Conservation (phyloP, 495 filamentous ascomycete genomes). For the Tuber calosporum region DNA sequence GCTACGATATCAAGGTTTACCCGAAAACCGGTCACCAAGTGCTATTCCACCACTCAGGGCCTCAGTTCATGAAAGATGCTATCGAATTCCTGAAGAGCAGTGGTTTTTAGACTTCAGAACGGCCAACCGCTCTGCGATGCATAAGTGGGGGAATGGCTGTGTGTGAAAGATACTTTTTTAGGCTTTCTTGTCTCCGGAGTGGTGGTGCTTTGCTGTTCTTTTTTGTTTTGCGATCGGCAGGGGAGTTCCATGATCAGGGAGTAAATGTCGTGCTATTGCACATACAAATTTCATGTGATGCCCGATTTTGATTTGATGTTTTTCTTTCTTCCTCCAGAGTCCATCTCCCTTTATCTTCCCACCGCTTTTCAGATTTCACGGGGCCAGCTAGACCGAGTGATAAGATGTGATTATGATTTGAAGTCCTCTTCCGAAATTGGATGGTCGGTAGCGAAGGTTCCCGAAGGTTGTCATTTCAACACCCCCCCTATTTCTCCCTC, state of each 20-base stretch:
- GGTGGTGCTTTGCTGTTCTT: background rate
- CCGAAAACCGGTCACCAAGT: conserved; percentile 26
- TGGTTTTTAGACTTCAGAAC: conserved; percentile 2
- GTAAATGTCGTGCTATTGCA: background rate
- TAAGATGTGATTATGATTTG: background rate
- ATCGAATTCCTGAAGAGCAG: conserved; percentile 9
- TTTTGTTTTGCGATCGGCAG: background rate
- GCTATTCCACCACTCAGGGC: conserved; percentile 24
- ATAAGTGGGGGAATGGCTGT: background rate
- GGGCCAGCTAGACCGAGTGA: background rate
- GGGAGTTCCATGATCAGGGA: background rate
- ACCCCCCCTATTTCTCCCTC: no score
- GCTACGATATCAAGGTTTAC: conserved; percentile 27
- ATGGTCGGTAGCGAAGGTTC: background rate
- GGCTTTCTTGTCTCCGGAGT: background rate
- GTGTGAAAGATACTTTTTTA: background rate
- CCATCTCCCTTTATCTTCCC: background rate
- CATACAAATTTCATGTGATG: background rate
- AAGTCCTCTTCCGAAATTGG: background rate
- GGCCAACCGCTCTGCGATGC: background rate
- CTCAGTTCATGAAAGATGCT: conserved; percentile 18
- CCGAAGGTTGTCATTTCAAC: background rate
- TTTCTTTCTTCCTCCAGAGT: background rate
- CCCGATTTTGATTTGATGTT: background rate
- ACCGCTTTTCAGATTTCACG: background rate